Conservation (phyloP, 345 rosid genomes). For the Camelina laxa region DNA sequence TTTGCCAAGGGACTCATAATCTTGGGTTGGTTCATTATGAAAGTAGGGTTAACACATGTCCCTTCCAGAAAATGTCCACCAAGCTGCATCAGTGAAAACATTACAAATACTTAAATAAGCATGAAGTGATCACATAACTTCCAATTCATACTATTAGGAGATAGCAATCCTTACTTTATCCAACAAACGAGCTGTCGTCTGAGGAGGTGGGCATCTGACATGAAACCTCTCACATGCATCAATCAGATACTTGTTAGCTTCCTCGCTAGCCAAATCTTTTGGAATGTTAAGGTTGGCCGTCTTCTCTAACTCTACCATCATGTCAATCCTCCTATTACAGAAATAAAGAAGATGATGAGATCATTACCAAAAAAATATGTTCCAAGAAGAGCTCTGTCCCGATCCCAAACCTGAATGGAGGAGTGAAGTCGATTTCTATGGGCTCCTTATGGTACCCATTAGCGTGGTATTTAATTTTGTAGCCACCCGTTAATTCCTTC, state of each 20-base stretch:
- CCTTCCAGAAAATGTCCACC: slow-evolving; percentile 92
- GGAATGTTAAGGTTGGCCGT: slow-evolving; percentile 79
- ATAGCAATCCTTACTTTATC: slow-evolving; percentile 62
- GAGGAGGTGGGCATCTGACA: slow-evolving; percentile 84
- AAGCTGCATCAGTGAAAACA: slow-evolving; percentile 54
- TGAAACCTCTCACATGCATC: slow-evolving; percentile 72
- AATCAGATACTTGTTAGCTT: slow-evolving; percentile 70
- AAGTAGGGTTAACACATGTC: slow-evolving; percentile 85
- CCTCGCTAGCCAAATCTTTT: slow-evolving; percentile 76
- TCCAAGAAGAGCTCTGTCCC: neutral
- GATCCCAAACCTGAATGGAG: slow-evolving; percentile 68
- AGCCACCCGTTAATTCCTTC: slow-evolving; percentile 79
- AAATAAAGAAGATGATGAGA: neutral
- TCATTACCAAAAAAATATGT: neutral
- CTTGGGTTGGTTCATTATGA: slow-evolving; percentile 66
- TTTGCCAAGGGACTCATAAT: slow-evolving; percentile 41
- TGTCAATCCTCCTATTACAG: slow-evolving; percentile 74
- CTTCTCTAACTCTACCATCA: slow-evolving; percentile 86
- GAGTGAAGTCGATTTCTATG: slow-evolving; percentile 86
- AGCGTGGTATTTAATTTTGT: slow-evolving; percentile 78
- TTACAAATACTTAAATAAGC: neutral
- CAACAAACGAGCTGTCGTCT: slow-evolving; percentile 77
- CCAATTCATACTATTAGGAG: slow-evolving; percentile 14
- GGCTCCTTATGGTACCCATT: slow-evolving; percentile 81
- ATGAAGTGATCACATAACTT: neutral